Evolutionary conservation across 495 filamentous ascomycete species (phyloP), one percentile per base, ranked within the genome.

Genomic region (Massariosphaeria phaeospora): DNA sequence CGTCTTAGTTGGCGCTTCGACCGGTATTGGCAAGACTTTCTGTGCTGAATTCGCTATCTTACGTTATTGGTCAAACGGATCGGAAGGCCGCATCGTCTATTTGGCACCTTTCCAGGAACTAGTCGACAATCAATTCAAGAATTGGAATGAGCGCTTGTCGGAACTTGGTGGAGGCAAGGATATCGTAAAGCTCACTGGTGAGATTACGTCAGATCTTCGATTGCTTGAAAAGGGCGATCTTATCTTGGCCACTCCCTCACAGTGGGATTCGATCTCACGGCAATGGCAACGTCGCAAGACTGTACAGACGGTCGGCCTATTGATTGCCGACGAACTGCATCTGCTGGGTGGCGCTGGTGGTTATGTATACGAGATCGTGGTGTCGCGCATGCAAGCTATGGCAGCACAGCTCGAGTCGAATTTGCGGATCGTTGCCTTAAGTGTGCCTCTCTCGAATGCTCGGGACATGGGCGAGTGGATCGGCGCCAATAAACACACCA

Each of bases 381-480:
- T 99, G 43, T 96, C 94, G 47, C 85, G 93, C 38, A 96, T 97
- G 91, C 90, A 95, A 67, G 93, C 91, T 61, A 94, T 99, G 57
- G 84, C 89, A 25, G 82, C 89, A 0, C 91, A 97, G 63, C 84
- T 85, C 1, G 85, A 95, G 66, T 83, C 83, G 30, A 76, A 84
- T 21, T 80, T 97, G 78, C 84, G 93, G 25, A 88, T 97, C 31
- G 74, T 97, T 50, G 93, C 90, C 7, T 73, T 99, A 48, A 94
- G 89, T 68, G 94, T 95, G 35, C 91, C 91, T 15, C 78, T 99
- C 23, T 84, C 93, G 11, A 97, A 96, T 68, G 83, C 93, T 33
- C 82, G 91, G 35, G 93, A 97, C 66, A 80, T 97, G 54, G 91
- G 94, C 38, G 94, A 97, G 70, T 99, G 93, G 93, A 95, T 97